Evolutionary conservation across 306 rosid genomes (phyloP), one percentile per base, ranked within the genome.

Genomic region (Parietaria judaica): DNA sequence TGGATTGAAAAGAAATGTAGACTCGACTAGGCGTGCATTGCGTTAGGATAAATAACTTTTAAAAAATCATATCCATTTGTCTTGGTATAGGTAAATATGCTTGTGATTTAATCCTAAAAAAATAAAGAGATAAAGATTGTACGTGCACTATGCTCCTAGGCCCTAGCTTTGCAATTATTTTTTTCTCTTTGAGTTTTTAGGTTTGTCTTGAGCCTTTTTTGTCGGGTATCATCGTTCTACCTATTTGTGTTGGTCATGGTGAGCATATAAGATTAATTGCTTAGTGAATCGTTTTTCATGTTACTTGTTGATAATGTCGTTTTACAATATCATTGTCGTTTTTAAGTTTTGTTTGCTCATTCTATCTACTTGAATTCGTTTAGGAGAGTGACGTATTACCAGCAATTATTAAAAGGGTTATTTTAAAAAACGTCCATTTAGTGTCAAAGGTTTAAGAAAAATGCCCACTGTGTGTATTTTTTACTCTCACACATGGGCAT

Each of bases 1-100:
- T 70, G 64, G 68, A 54, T 68, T 75, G 77, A 78, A 53, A 57
- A 71, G 62, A 75, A 36, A 54, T 36, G 1, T 13, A 45, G 44
- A 48, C 11, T 14, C 66, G 70, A 69, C 78, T 51, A 62, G 70
- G 82, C 76, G 74, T 80, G 86, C 70, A 72, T 59, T 60, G 66
- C 6, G 37, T 10, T 41, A 60, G 43, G 48, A 61, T 63, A 55
- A 41, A 41, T 41, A 41, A 41, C 9, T 5, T 5, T 5, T 5
- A 41, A 41, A 41, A 41, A 49, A 66, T 74, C 63, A 66, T 63
- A 75, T 67, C 74, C 58, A 58, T 66, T 72, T 58, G 71, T 72
- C 73, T 75, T 62, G 74, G 47, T 36, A 6, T 50, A 60, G 34
- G 34, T 11, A 8, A 14, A 61, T 5, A 61, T 46, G 14, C 15